A percentile compares a stretch with the other conserved stretches of the same genome.
Conservation (phyloP, 306 rosid genomes). For the Cotoneaster glaucophyllus region DNA sequence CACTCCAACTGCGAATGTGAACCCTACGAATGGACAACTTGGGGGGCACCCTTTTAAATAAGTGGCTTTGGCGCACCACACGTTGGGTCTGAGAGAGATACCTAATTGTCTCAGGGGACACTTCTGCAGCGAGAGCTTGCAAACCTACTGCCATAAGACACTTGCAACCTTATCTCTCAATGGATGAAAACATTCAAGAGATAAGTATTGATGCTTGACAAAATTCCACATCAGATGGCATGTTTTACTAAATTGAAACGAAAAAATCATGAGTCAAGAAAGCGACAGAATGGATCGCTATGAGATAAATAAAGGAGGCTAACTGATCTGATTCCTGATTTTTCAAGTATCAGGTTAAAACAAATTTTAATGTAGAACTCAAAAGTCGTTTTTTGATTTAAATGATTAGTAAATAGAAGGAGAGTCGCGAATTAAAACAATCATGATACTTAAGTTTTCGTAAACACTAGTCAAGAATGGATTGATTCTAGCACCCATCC, state of each 20-base stretch:
- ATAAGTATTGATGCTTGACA: background rate
- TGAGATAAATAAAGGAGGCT: too few species aligned
- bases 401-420: too few species aligned
- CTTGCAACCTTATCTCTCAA: background rate
- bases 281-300: background rate
- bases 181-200: background rate
- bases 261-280: background rate
- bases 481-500: too few species aligned
- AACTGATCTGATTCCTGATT: too few species aligned
- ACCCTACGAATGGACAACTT: constrained; percentile 11
- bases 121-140: background rate
- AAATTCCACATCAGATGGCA: background rate
- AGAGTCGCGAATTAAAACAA: too few species aligned
- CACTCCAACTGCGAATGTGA: background rate
- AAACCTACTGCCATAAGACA: background rate
- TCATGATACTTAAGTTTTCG: too few species aligned
- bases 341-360: too few species aligned
- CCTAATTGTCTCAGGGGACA: background rate
- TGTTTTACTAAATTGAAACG: background rate
- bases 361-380: too few species aligned
- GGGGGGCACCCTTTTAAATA: constrained; percentile 11
- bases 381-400: too few species aligned
- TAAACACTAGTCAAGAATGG: too few species aligned
- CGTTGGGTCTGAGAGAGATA: constrained; percentile 6
- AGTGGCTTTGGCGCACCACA: constrained; percentile 13